Conservation (phyloP, 192 early-diverging fungal genomes). For the Gigaspora rosea region DNA sequence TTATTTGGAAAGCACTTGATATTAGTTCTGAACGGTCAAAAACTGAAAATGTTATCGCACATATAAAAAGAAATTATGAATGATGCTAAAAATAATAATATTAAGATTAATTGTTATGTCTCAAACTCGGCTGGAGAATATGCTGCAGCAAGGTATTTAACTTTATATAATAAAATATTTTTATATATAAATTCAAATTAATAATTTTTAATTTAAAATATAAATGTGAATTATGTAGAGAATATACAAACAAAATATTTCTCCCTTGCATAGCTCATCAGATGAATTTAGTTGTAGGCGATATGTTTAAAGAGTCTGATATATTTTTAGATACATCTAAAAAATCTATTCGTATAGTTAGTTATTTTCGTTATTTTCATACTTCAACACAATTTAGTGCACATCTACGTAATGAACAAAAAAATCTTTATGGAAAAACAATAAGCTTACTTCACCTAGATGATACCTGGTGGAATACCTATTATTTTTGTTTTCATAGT, state of each 20-base stretch:
- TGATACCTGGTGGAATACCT: neutral
- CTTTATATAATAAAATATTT: neutral
- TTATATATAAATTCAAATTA: neutral
- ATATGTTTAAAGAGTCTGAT: constrained; percentile 14
- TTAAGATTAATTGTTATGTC: constrained; percentile 23
- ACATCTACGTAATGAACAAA: constrained; percentile 9
- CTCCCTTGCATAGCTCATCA: constrained; percentile 3
- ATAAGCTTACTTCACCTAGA: neutral
- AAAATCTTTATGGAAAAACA: neutral
- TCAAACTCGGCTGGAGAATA: constrained; percentile 7
- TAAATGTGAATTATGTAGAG: neutral
- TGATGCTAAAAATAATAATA: constrained; percentile 5
- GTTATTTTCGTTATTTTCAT: constrained; percentile 25
- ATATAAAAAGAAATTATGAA: constrained; percentile 9
- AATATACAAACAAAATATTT: constrained; percentile 21
- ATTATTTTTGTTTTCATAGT: neutral
- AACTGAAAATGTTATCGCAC: constrained; percentile 2
- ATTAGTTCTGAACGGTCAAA: neutral
- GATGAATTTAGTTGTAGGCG: constrained; percentile 5
- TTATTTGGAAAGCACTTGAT: neutral
- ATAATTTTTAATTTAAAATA: neutral
- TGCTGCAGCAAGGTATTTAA: constrained; percentile 10
- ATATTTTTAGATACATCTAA: neutral
- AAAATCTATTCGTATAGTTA: constrained; percentile 7
- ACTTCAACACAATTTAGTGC: neutral